phyloP scores from a whole-genome alignment of 805 yeast genomes.

The Trichomonascus vanleenenianus region DNA sequence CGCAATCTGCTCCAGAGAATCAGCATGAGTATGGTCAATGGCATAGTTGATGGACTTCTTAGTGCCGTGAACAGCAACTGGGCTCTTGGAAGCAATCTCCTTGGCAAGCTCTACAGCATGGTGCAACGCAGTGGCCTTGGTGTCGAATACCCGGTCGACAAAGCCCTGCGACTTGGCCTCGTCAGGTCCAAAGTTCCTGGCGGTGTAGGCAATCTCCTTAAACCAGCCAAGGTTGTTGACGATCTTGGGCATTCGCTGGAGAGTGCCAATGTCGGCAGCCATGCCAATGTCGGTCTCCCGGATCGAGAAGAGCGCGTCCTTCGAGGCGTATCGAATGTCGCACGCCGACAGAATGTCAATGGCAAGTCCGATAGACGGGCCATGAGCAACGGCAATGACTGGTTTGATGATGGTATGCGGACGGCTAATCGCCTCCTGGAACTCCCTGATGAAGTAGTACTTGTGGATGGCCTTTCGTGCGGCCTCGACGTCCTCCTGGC shows the following conservation, averaged over 20 bases:
- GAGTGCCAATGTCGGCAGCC: constrained; percentile 72
- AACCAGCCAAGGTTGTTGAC: constrained; percentile 50
- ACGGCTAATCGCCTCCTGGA: constrained; percentile 46
- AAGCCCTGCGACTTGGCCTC: constrained; percentile 53
- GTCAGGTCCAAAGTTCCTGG: constrained; percentile 43
- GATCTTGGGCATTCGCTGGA: constrained; percentile 55
- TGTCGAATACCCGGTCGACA: constrained; percentile 38
- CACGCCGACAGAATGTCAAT: constrained; percentile 56
- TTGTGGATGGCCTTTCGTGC: constrained; percentile 26
- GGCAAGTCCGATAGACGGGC: constrained; percentile 58
- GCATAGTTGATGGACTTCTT: constrained; percentile 46
- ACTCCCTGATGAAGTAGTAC: constrained; percentile 39
- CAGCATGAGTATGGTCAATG: constrained; percentile 31
- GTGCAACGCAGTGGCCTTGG: constrained; percentile 42
- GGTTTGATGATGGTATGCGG: constrained; percentile 33
- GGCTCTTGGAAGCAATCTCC: constrained; percentile 38
- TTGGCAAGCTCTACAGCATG: constrained; percentile 44
- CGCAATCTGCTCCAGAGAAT: constrained; percentile 48
- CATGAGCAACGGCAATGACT: constrained; percentile 61
- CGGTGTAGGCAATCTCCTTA: constrained; percentile 56
- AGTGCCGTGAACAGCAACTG: constrained; percentile 59
- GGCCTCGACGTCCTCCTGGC: constrained; percentile 17
- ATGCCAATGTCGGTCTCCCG: constrained; percentile 68
- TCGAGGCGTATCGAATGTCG: constrained; percentile 48
- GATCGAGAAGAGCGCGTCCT: constrained; percentile 47